Conservation (phyloP, 257 asterid species). For the Ballota nigra region DNA sequence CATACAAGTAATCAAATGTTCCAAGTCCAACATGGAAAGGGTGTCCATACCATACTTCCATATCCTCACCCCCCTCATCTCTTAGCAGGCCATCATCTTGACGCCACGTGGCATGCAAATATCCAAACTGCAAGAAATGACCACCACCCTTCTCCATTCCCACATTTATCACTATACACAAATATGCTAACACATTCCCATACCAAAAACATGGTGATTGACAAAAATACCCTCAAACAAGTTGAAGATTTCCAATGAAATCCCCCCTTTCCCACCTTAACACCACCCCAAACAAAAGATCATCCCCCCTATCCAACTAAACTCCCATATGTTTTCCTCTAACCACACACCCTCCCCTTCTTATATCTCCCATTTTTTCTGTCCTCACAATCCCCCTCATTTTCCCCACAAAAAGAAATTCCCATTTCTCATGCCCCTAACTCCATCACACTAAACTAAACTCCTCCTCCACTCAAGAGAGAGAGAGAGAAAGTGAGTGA, state of each 20-base stretch:
- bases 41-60: slow-evolving; percentile 36
- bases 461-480: slow-evolving; percentile 17
- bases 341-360: slow-evolving; percentile 40
- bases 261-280: slow-evolving; percentile 25
- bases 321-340: slow-evolving; percentile 25
- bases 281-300: slow-evolving; percentile 24
- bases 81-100: slow-evolving; percentile 19
- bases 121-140: slow-evolving; percentile 37
- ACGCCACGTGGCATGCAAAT: slow-evolving; percentile 41
- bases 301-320: slow-evolving; percentile 18
- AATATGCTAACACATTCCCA: not conserved
- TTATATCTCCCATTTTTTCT: slow-evolving; percentile 18
- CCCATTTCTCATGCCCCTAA: slow-evolving; percentile 19
- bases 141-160: slow-evolving; percentile 56
- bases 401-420: not conserved
- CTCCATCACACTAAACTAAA: slow-evolving; percentile 6
- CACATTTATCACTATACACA: slow-evolving; percentile 32
- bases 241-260: not conserved
- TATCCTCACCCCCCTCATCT: slow-evolving; percentile 44
- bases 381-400: slow-evolving; percentile 26
- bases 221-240: slow-evolving; percentile 8
- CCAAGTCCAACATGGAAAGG: not conserved
- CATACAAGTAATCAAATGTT: not conserved
- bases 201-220: not conserved
- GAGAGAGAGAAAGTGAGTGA: slow-evolving; percentile 10